Percentiles rank a stretch among this genome's conserved stretches.
Conservation (phyloP, 1,284 basidiomycete genomes). For the Irpex lacteus region DNA sequence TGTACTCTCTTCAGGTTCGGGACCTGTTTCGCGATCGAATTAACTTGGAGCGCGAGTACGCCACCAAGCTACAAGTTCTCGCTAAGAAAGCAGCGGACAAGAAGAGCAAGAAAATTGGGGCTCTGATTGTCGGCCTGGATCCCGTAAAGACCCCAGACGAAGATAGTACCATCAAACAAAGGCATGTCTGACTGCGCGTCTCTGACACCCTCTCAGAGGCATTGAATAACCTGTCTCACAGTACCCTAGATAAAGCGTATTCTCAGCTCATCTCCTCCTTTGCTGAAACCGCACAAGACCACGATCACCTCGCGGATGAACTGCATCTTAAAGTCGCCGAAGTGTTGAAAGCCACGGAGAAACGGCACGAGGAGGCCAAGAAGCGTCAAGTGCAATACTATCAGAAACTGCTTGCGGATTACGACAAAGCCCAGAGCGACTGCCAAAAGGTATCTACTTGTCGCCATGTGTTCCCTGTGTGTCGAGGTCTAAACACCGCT, state of each 20-base stretch:
- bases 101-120: constrained; percentile 55
- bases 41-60: constrained; percentile 74
- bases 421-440: constrained; percentile 66
- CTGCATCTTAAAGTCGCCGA: constrained; percentile 61
- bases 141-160: constrained; percentile 64
- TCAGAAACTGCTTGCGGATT: constrained; percentile 66
- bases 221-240: constrained; percentile 26
- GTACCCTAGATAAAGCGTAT: constrained; percentile 68
- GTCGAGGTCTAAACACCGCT: constrained; percentile 1
- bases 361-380: constrained; percentile 61
- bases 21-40: constrained; percentile 68
- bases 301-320: constrained; percentile 62
- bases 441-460: constrained; percentile 56
- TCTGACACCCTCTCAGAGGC: background rate
- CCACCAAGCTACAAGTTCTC: constrained; percentile 61
- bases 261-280: constrained; percentile 62
- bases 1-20: constrained; percentile 46
- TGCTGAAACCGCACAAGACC: constrained; percentile 61
- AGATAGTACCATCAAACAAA: constrained; percentile 44
- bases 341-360: constrained; percentile 57
- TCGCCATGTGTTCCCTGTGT: constrained; percentile 5
- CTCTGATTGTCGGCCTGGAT: constrained; percentile 61
- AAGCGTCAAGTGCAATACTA: constrained; percentile 74
- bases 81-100: constrained; percentile 68
- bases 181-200: constrained; percentile 36